Base-by-base conservation (phyloP, 2,329 filamentous ascomycete genomes). In the Aureobasidium pullulans region DNA sequence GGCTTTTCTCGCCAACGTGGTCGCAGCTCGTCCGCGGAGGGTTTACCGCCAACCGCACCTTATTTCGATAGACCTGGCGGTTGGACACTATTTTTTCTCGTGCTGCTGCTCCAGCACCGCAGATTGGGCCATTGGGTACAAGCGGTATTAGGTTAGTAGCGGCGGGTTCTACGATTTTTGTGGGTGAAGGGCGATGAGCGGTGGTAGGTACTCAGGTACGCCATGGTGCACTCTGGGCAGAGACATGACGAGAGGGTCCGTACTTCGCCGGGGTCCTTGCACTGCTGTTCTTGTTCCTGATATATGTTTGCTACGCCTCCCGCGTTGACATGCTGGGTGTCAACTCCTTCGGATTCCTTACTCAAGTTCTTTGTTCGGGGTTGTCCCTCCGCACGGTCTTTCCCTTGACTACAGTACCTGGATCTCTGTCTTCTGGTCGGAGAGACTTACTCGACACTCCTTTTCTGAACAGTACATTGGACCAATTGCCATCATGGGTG, bases 31-130 rank as follows among this genome's bases (percentile, higher is more conserved):
- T 8, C 48, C 49, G 49, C 49, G 37, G 49, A 53, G 1, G 16
- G 49, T 15, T 15, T n/a, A 23, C 19, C 16, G 13, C 44, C 9
- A 29, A n/a, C 16, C 47, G 19, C 34, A 39, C 49, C 29, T 37
- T 42, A 53, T 31, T 53, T 37, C 49, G 49, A 53, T 53, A 53
- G 49, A 36, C 36, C 13, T 37, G 36, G 36, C 49, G 36, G 36
- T 40, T 53, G 28, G 10, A 19, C 11, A 15, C 13, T 40, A 5
- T 42, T 31, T 32, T 32, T n/a, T 23, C 13, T 11, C 23, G 16
- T 23, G 23, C 23, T 23, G 23, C 23, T 23, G 23, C 23, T 23
- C 23, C 23, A 23, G 23, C 23, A 23, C 23, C 34, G 34, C 13
- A 36, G 34, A 36, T 9, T 36, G 34, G 34, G 8, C 34, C 34